A percentile compares a stretch with the other conserved stretches of the same genome.
These are phyloP conservation scores for Blastocystis sp. DNA, from an alignment of 352 stramenopile genomes.

Conservation along the genomic window DNA sequence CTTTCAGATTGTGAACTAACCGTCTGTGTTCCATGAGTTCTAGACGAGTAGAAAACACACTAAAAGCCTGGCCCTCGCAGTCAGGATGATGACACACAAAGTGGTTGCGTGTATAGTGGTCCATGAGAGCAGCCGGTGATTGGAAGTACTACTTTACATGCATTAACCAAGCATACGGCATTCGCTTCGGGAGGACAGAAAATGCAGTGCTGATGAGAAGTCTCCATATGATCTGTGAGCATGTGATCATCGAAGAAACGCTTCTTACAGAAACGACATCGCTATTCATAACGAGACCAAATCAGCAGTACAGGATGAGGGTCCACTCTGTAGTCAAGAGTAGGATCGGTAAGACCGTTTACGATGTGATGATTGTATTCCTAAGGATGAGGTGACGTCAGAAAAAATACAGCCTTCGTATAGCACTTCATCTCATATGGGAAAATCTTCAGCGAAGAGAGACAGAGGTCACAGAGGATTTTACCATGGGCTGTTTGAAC, in stretches of 20 bases:
- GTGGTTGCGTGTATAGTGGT: not conserved
- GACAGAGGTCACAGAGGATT: slow-evolving; percentile 20
- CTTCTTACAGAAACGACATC: slow-evolving; percentile 18
- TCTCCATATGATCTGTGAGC: not conserved
- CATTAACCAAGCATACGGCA: not conserved
- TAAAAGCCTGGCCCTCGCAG: slow-evolving; percentile 10
- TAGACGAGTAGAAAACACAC: not conserved
- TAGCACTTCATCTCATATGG: slow-evolving; percentile 45
- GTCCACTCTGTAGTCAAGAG: slow-evolving; percentile 15
- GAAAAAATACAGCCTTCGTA: not conserved
- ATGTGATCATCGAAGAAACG: slow-evolving; percentile 27
- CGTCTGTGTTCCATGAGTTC: slow-evolving; percentile 46
- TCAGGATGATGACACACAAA: slow-evolving; percentile 29
- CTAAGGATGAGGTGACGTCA: not conserved
- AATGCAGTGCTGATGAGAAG: slow-evolving; percentile 23
- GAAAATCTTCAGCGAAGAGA: slow-evolving; percentile 7
- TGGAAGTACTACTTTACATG: slow-evolving; percentile 20
- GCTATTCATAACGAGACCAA: not conserved
- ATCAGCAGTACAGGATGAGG: not conserved
- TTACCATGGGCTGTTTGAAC: not conserved
- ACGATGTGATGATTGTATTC: not conserved
- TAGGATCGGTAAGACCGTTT: not conserved
- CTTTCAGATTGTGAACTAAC: not conserved
- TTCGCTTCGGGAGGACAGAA: slow-evolving; percentile 27
- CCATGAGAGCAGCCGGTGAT: not conserved